Conservation (phyloP, 2,329 filamentous ascomycete species). For the Pseudogymnoascus sp. region DNA sequence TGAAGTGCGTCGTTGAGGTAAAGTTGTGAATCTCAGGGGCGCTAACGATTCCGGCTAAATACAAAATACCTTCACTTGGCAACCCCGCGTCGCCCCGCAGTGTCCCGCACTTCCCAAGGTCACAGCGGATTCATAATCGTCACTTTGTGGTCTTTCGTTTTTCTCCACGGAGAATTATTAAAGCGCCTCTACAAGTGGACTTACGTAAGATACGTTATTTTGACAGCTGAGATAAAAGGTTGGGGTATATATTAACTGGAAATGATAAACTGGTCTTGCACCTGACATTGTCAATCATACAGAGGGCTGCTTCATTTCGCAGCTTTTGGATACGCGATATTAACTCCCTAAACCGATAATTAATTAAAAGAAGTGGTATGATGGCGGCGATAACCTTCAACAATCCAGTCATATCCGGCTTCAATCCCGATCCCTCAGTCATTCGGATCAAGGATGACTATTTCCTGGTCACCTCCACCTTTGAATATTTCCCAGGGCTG, state of each 20-base stretch:
- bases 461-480: conserved; percentile 55
- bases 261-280: neutral
- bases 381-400: neutral
- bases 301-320: neutral
- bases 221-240: neutral
- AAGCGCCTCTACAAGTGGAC: neutral
- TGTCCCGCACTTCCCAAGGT: neutral
- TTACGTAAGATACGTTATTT: neutral
- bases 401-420: conserved; percentile 32
- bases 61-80: conserved; percentile 1
- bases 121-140: neutral
- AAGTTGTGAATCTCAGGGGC: neutral
- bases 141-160: neutral
- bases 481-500: conserved; percentile 56
- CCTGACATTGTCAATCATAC: neutral
- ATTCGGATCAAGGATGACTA: conserved; percentile 42
- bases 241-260: neutral
- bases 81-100: conserved; percentile 2
- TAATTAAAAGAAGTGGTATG: too few relatives aligned
- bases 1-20: neutral
- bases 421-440: conserved; percentile 52
- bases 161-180: conserved; percentile 8
- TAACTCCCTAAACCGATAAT: neutral
- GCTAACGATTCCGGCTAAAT: conserved; percentile 3
- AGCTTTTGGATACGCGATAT: neutral